Evolutionary conservation across 1,284 basidiomycete genomes (phyloP).

Genomic region (Ceratobasidium sp.): DNA sequence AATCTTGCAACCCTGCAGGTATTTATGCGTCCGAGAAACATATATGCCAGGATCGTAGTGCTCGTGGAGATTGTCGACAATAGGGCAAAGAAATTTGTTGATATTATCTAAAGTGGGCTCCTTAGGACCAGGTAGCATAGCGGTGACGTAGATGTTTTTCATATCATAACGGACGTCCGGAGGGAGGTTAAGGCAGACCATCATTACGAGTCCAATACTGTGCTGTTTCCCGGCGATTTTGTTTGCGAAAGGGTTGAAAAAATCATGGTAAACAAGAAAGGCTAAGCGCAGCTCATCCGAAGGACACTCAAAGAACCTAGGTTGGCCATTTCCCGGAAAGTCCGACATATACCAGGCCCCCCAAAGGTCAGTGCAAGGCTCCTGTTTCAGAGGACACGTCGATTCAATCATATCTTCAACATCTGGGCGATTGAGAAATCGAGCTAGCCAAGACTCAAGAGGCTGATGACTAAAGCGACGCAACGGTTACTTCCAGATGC

Average conservation of each 20-base stretch:
- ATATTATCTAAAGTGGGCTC: slow-evolving; percentile 50
- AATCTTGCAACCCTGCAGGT: slow-evolving; percentile 8
- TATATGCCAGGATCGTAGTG: slow-evolving; percentile 55
- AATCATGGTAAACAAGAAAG: slow-evolving; percentile 57
- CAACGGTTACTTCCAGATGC: background rate
- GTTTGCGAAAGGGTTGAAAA: slow-evolving; percentile 59
- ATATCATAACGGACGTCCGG: slow-evolving; percentile 54
- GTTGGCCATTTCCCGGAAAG: slow-evolving; percentile 51
- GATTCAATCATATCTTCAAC: slow-evolving; percentile 34
- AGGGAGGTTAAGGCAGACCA: slow-evolving; percentile 60
- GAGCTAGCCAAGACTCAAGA: slow-evolving; percentile 18
- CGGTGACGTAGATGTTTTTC: slow-evolving; percentile 59
- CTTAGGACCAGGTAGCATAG: slow-evolving; percentile 55
- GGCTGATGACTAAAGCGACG: slow-evolving; percentile 19
- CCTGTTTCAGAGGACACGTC: background rate
- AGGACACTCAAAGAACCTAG: slow-evolving; percentile 47
- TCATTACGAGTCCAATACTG: slow-evolving; percentile 56
- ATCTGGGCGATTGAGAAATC: slow-evolving; percentile 24
- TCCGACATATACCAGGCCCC: slow-evolving; percentile 53
- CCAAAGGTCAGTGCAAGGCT: slow-evolving; percentile 50
- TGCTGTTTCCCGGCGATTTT: slow-evolving; percentile 54
- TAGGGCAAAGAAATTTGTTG: slow-evolving; percentile 55
- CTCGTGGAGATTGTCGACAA: slow-evolving; percentile 54
- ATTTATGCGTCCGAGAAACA: slow-evolving; percentile 46
- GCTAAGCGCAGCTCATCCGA: slow-evolving; percentile 51